Evolutionary conservation across 176 grass and related monocot species (phyloP).

Genomic region (Saccharum officinarum): DNA sequence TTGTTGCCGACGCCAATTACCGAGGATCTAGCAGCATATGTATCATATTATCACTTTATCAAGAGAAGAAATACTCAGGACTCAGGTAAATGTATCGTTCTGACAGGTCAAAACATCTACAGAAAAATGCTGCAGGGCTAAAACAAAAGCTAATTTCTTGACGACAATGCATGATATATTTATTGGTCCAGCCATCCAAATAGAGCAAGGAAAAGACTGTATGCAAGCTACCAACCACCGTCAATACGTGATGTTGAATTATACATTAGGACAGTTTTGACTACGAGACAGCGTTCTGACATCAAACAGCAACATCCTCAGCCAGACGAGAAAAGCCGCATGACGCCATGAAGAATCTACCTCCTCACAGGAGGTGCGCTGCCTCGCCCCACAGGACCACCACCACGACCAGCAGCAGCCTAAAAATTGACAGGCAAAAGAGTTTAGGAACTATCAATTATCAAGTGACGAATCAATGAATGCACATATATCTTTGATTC

Average conservation of each 20-base stretch:
- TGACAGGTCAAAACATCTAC: background rate
- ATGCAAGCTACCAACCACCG: background rate
- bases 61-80: too few species aligned
- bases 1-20: too few species aligned
- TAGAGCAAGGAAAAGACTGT: background rate
- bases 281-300: background rate
- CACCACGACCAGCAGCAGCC: constrained; percentile 43
- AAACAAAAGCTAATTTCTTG: background rate
- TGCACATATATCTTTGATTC: background rate
- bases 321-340: background rate
- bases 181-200: background rate
- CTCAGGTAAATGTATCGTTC: background rate
- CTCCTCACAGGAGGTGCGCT: constrained; percentile 19
- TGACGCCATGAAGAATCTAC: constrained; percentile 19
- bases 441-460: constrained; percentile 19
- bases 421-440: constrained; percentile 26
- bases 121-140: background rate
- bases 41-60: too few species aligned
- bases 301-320: background rate
- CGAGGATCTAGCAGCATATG: too few species aligned
- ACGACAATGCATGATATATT: background rate
- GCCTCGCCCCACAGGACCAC: constrained; percentile 38
- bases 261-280: background rate
- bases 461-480: background rate
- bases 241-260: background rate